Evolutionary conservation across 2,329 filamentous ascomycete species (phyloP), one percentile per base, ranked within the genome.

Genomic region (Alternaria novae-zelandiae): DNA sequence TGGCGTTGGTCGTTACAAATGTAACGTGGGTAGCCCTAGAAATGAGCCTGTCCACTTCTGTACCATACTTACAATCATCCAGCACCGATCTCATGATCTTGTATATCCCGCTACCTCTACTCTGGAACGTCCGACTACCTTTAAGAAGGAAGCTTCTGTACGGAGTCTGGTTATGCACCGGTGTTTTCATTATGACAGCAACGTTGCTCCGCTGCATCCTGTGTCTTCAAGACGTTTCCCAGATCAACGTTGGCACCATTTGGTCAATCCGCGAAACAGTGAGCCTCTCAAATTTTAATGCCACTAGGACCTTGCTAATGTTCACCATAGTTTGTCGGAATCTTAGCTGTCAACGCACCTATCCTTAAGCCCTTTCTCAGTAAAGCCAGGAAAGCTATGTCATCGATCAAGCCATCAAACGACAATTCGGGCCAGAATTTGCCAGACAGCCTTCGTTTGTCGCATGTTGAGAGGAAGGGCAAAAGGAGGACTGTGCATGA

Each of bases 1-100:
- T 63, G 12, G 59, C 54, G 23, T 20, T 59, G n/a, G 59, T 59
- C 21, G 59, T 63, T 12, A 63, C 63, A 11, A 63, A 63, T 20
- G 32, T 59, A 44, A 50, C 45, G 59, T 64, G 21, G 26, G 57
- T 54, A n/a, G 13, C 21, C 5, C 6, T 28, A 17, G 9, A 20
- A 23, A 21, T 11, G 25, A 53, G 15, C n/a, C 23, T 53, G n/a
- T n/a, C 10, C 9, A 20, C 23, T 15, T 28, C 11, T 9, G 10
- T 13, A 53, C 20, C 3, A 45, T 45, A 54, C 41, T 59, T 8
- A 46, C 8, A n/a, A 6, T 5, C 49, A 32, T 8, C 26, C 20
- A 59, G 47, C 15, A 59, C 57, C 36, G 57, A 59, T 20, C 36
- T 54, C 41, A 59, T 59, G 57, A 59, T 59, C 15, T 26, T 59